Conservation (phyloP, 176 grass and related monocot species). For the Leersia perrieri region DNA sequence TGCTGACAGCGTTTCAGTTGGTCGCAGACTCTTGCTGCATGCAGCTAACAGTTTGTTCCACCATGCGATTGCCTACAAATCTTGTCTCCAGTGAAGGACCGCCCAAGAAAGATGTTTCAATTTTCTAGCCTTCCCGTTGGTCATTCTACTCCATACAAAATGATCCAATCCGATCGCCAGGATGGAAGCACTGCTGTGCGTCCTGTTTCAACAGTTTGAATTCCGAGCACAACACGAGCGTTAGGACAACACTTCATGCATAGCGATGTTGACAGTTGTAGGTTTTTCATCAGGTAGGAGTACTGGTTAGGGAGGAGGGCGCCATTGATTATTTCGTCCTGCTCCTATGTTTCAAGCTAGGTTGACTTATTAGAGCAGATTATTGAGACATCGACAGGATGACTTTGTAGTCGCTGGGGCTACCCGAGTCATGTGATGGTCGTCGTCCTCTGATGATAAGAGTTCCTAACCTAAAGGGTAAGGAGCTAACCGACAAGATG, state of each 20-base stretch:
- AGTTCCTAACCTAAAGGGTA: slow-evolving; percentile 1
- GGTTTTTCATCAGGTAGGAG: background rate
- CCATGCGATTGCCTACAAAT: background rate
- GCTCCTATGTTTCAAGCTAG: background rate
- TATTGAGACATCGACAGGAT: slow-evolving; percentile 29
- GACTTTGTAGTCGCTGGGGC: slow-evolving; percentile 10
- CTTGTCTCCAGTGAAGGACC: background rate
- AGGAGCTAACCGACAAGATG: background rate
- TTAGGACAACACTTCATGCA: background rate
- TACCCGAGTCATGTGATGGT: background rate
- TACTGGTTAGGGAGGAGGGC: background rate
- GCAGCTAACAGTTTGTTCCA: background rate
- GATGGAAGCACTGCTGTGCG: background rate
- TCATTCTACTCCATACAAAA: background rate
- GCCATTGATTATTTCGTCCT: background rate
- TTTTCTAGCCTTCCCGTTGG: background rate
- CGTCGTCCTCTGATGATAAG: background rate
- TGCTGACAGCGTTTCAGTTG: slow-evolving; percentile 14
- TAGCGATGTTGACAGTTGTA: background rate
- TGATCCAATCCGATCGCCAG: background rate
- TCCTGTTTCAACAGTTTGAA: background rate
- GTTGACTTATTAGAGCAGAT: slow-evolving; percentile 28
- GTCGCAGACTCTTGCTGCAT: slow-evolving; percentile 1
- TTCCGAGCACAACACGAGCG: background rate
- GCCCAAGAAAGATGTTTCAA: background rate